Percentiles rank a stretch among this genome's conserved stretches.
Evolutionary conservation across 2,329 filamentous ascomycete genomes (phyloP).

Genomic region (Trichophyton equinum): DNA sequence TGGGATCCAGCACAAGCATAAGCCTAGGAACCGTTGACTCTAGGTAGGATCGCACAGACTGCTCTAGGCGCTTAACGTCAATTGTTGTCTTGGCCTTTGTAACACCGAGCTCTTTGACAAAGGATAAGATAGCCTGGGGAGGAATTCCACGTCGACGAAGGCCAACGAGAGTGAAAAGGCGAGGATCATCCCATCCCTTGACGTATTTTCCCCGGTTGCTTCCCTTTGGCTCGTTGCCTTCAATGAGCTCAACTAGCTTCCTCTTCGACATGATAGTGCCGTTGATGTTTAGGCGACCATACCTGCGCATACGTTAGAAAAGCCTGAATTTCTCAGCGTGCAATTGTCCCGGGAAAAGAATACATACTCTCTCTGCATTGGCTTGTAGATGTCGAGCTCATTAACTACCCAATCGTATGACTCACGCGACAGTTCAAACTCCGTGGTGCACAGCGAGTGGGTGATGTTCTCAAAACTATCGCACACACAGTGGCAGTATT

Average conservation of each 20-base stretch:
- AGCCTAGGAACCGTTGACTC: slow-evolving; percentile 72
- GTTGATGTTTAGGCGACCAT: slow-evolving; percentile 58
- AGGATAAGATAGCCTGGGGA: slow-evolving; percentile 68
- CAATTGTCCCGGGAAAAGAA: neutral
- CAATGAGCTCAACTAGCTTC: slow-evolving; percentile 62
- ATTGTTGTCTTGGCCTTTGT: slow-evolving; percentile 67
- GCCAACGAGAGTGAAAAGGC: slow-evolving; percentile 68
- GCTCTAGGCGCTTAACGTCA: slow-evolving; percentile 62
- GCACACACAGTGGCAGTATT: slow-evolving; percentile 50
- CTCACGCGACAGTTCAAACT: slow-evolving; percentile 72
- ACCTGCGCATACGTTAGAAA: slow-evolving; percentile 18
- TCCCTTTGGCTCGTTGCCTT: slow-evolving; percentile 40
- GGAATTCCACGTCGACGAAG: slow-evolving; percentile 69
- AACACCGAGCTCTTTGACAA: slow-evolving; percentile 75
- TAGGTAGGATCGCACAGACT: slow-evolving; percentile 70
- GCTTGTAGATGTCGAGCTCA: slow-evolving; percentile 67
- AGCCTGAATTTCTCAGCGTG: neutral
- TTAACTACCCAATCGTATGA: slow-evolving; percentile 89
- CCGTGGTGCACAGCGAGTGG: slow-evolving; percentile 84
- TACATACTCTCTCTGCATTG: slow-evolving; percentile 80
- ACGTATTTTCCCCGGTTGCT: slow-evolving; percentile 10
- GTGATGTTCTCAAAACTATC: slow-evolving; percentile 89
- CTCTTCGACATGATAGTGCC: slow-evolving; percentile 76
- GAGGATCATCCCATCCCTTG: slow-evolving; percentile 62
- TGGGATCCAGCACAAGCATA: slow-evolving; percentile 72